Evolutionary conservation across 2,329 filamentous ascomycete genomes (phyloP).

Genomic region (Claviceps digitariae): DNA sequence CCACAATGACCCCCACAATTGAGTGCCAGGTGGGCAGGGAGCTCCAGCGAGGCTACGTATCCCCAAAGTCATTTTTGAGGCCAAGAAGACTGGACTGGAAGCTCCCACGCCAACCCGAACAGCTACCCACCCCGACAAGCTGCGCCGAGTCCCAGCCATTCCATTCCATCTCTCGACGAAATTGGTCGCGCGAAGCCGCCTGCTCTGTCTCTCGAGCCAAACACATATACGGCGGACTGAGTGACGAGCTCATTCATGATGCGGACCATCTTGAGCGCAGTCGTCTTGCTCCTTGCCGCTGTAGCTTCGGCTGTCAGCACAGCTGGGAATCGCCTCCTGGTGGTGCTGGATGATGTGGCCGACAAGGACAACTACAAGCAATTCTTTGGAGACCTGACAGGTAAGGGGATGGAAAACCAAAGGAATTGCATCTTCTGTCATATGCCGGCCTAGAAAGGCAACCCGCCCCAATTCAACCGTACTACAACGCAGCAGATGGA

Average conservation of each 20-base stretch:
- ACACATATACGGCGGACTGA: background rate
- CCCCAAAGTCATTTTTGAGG: constrained; percentile 11
- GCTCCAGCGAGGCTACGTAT: constrained; percentile 22
- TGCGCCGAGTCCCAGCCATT: background rate
- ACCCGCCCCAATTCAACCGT: background rate
- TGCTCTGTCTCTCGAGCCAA: background rate
- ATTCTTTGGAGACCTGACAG: constrained; percentile 60
- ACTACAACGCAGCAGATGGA: background rate
- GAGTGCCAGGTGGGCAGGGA: background rate
- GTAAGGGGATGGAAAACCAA: constrained; percentile 29
- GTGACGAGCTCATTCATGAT: constrained; percentile 29
- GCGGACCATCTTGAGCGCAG: constrained; percentile 60
- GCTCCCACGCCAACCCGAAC: constrained; percentile 4
- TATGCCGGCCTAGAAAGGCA: background rate
- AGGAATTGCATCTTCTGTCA: background rate
- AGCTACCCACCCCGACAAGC: background rate
- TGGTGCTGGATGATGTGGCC: constrained; percentile 68
- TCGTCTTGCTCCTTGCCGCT: constrained; percentile 52
- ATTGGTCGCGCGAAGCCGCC: background rate
- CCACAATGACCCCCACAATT: background rate
- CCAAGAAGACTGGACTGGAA: constrained; percentile 6
- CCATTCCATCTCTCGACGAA: background rate
- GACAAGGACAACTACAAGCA: constrained; percentile 75
- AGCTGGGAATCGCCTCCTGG: constrained; percentile 66
- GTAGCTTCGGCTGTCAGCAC: constrained; percentile 65